Percentiles rank a stretch among this genome's conserved stretches.
Conservation (phyloP, 495 filamentous ascomycete species). For the Neurospora sublineolata region DNA sequence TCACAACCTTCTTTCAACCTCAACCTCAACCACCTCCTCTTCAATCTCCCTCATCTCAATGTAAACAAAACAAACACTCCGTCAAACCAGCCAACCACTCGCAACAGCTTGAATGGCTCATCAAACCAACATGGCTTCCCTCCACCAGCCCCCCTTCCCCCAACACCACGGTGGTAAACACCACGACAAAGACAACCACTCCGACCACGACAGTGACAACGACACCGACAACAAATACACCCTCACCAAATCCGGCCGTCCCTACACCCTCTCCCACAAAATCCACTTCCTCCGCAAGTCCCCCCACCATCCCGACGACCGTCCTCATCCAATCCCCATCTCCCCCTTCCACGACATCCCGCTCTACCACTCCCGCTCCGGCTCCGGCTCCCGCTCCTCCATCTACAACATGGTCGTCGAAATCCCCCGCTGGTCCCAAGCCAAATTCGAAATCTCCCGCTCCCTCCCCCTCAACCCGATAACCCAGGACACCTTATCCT, state of each 20-base stretch:
- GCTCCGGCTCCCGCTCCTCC: no score
- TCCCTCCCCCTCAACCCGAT: conserved; percentile 14
- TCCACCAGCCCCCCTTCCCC: background rate
- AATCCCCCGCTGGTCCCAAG: conserved; percentile 19
- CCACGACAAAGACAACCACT: background rate
- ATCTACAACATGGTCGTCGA: conserved; percentile 23
- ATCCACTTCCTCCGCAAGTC: background rate
- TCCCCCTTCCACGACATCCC: conserved; percentile 4
- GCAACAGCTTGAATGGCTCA: background rate
- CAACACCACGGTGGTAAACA: background rate
- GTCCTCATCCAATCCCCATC: no score
- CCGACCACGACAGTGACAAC: background rate
- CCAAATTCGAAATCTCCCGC: conserved; percentile 17
- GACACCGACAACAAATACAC: background rate
- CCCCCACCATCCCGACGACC: no score
- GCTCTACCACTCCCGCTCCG: background rate
- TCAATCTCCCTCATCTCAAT: background rate
- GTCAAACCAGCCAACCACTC: background rate
- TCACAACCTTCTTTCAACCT: background rate
- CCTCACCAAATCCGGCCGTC: background rate
- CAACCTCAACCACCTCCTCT: background rate
- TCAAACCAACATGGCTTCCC: background rate
- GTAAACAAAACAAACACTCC: background rate
- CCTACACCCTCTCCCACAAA: background rate
- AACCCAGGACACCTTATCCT: conserved; percentile 8